Evolutionary conservation across 768 basidiomycete species (phyloP).

Genomic region (Daedalea quercina): DNA sequence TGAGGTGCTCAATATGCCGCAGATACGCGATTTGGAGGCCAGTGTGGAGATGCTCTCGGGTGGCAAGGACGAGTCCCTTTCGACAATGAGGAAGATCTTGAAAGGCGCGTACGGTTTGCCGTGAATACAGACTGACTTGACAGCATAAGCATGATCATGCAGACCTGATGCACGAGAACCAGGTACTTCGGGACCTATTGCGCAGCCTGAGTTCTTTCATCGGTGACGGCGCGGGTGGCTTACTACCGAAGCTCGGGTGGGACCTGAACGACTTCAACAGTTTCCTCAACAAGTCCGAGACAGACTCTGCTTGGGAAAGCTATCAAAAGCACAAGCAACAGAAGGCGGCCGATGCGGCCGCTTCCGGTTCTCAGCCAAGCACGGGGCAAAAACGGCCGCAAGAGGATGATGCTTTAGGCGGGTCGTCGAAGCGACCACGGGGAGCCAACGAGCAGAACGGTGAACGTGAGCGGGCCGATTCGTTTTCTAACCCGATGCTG

Average conservation of each 20-base stretch:
- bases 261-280: slow-evolving; percentile 70
- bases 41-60: slow-evolving; percentile 92
- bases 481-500: slow-evolving; percentile 35
- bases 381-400: slow-evolving; percentile 45
- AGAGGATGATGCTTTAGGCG: slow-evolving; percentile 33
- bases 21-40: slow-evolving; percentile 95
- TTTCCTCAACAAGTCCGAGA: slow-evolving; percentile 81
- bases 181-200: slow-evolving; percentile 73
- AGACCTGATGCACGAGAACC: slow-evolving; percentile 90
- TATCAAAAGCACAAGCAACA: slow-evolving; percentile 67
- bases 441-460: slow-evolving; percentile 32
- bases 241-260: slow-evolving; percentile 76
- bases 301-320: slow-evolving; percentile 90
- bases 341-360: slow-evolving; percentile 15
- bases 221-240: slow-evolving; percentile 78
- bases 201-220: slow-evolving; percentile 75
- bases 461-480: slow-evolving; percentile 29
- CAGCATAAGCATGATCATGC: background rate
- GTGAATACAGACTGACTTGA: background rate
- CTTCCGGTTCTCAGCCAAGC: slow-evolving; percentile 18
- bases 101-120: slow-evolving; percentile 41
- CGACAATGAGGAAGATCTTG: slow-evolving; percentile 76
- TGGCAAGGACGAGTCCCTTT: slow-evolving; percentile 83
- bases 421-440: slow-evolving; percentile 48
- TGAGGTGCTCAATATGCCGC: background rate